Conservation (phyloP, 352 stramenopile genomes). For the Phytopythium chamaehyphon region DNA sequence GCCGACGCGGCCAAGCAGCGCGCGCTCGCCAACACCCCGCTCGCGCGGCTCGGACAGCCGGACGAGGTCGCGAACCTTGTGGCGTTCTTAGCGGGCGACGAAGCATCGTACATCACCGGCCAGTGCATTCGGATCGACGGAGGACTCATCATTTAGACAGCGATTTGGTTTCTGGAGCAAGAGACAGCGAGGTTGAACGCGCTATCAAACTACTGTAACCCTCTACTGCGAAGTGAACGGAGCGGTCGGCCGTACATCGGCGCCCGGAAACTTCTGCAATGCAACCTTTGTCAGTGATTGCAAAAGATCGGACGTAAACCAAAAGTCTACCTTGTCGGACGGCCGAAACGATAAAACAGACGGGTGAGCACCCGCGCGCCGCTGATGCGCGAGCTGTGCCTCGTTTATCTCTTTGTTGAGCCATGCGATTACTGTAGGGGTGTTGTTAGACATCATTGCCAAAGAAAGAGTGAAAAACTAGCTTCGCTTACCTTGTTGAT, state of each 20-base stretch:
- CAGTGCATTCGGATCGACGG: conserved; percentile 81
- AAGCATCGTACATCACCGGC: conserved; percentile 81
- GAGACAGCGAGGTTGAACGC: not conserved
- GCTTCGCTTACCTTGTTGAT: conserved; percentile 74
- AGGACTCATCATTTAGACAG: conserved; percentile 68
- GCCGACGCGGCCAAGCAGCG: conserved; percentile 37
- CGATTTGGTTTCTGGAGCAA: not conserved
- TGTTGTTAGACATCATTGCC: not conserved
- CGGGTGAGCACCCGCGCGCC: conserved; percentile 53
- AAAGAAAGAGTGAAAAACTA: no score
- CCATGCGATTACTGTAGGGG: conserved; percentile 76
- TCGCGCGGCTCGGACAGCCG: conserved; percentile 55
- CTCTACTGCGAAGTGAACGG: conserved; percentile 15
- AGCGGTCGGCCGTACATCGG: conserved; percentile 11
- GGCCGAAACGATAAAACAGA: conserved; percentile 69
- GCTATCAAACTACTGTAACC: conserved; percentile 12
- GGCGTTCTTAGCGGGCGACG: conserved; percentile 71
- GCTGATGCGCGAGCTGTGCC: conserved; percentile 69
- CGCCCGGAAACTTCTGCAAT: conserved; percentile 10
- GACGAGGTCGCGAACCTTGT: conserved; percentile 80
- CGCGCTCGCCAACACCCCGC: conserved; percentile 43
- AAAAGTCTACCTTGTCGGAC: conserved; percentile 29
- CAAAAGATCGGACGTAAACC: no score
- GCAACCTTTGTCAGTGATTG: no score
- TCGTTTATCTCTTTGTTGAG: conserved; percentile 92